phyloP scores from a whole-genome alignment of 768 basidiomycete genomes.

The Amanita exitialis region DNA sequence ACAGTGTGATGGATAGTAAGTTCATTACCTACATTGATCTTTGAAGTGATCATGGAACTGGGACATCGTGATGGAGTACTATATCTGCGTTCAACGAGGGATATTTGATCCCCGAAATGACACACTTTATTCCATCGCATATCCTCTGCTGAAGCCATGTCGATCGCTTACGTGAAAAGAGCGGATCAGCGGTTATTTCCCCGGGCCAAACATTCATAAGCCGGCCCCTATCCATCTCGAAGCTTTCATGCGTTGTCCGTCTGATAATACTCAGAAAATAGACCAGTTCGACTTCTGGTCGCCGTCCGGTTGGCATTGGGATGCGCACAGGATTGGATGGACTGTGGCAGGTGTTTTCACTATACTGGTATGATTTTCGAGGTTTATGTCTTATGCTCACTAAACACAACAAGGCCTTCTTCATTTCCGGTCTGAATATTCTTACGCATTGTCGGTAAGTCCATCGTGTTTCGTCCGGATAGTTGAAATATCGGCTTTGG shows the following conservation, averaged over 20 bases:
- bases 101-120: too few species aligned
- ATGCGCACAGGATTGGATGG: slow-evolving; percentile 54
- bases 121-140: background rate
- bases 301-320: slow-evolving; percentile 32
- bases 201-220: too few species aligned
- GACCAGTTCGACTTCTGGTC: slow-evolving; percentile 57
- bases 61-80: slow-evolving; percentile 23
- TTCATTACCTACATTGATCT: slow-evolving; percentile 28
- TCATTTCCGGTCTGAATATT: slow-evolving; percentile 43
- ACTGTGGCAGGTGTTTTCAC: slow-evolving; percentile 48
- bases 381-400: background rate
- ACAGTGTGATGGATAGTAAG: background rate
- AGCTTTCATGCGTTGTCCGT: slow-evolving; percentile 35
- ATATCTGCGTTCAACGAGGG: slow-evolving; percentile 7
- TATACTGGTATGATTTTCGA: slow-evolving; percentile 28
- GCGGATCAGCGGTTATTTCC: background rate
- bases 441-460: slow-evolving; percentile 44
- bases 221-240: background rate
- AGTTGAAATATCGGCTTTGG: background rate
- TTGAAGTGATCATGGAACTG: slow-evolving; percentile 35
- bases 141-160: background rate
- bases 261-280: slow-evolving; percentile 33
- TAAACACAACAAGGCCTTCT: slow-evolving; percentile 28
- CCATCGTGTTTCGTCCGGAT: background rate
- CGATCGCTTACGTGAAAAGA: too few species aligned